These are phyloP conservation scores for Scheffersomyces segobiensis DNA, from an alignment of 1,139 yeast species.

Conservation along the genomic window DNA sequence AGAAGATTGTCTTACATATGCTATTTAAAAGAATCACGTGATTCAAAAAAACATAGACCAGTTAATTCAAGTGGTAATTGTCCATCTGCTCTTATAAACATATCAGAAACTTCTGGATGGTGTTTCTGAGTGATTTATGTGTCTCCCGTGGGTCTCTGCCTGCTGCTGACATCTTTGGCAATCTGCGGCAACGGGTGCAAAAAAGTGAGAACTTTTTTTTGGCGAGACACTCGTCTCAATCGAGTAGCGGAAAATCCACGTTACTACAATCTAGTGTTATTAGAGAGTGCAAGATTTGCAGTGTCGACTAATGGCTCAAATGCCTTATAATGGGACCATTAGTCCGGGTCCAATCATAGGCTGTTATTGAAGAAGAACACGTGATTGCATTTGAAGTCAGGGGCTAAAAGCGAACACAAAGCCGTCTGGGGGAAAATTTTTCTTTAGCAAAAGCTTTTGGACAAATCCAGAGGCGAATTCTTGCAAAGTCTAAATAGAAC, in stretches of 20 bases:
- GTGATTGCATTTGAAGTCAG: neutral
- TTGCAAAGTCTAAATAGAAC: neutral
- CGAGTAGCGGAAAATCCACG: neutral
- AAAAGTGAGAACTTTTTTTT: neutral
- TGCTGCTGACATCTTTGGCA: neutral
- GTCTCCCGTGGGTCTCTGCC: neutral
- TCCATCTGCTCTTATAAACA: neutral
- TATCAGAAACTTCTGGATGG: neutral
- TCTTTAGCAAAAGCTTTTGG: neutral
- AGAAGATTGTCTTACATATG: too few species aligned
- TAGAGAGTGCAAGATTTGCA: neutral
- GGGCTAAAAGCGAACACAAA: neutral
- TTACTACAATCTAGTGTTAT: neutral
- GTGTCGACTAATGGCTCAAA: neutral
- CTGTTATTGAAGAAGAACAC: neutral
- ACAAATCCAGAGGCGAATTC: neutral
- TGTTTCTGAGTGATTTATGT: neutral
- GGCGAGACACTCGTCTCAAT: neutral
- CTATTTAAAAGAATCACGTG: neutral
- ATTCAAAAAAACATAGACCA: neutral
- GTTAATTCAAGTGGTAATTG: neutral
- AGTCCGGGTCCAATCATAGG: neutral
- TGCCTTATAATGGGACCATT: neutral
- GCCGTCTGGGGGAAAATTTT: neutral
- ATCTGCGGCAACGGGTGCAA: neutral